Percentiles rank a stretch among this genome's conserved stretches.
These are phyloP conservation scores for Phytophthora syringae DNA, from an alignment of 352 stramenopile species.

Conservation along the genomic window DNA sequence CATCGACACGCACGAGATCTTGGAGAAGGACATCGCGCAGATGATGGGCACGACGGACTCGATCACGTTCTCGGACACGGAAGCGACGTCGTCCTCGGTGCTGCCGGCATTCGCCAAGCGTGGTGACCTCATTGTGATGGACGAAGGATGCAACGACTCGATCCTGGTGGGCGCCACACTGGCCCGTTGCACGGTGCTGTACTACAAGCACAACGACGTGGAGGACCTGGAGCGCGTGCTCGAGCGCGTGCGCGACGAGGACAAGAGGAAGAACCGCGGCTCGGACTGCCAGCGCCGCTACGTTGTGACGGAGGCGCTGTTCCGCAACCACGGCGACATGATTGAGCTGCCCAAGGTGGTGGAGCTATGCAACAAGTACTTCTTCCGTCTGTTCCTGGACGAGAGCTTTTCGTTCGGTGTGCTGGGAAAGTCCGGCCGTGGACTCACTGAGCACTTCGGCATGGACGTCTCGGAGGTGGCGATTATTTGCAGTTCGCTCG, in stretches of 20 bases:
- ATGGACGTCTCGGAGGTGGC: slow-evolving; percentile 86
- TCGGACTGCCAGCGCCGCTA: slow-evolving; percentile 94
- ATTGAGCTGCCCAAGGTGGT: slow-evolving; percentile 94
- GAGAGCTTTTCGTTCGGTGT: slow-evolving; percentile 95
- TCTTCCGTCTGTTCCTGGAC: slow-evolving; percentile 88
- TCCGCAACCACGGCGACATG: slow-evolving; percentile 97
- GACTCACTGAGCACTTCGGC: slow-evolving; percentile 86
- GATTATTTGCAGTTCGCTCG: slow-evolving; percentile 95
- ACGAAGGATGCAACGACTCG: slow-evolving; percentile 96
- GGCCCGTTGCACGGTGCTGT: slow-evolving; percentile 92
- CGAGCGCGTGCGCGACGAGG: slow-evolving; percentile 81
- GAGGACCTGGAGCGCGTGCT: slow-evolving; percentile 95
- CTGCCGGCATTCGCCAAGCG: slow-evolving; percentile 98
- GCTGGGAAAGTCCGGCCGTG: slow-evolving; percentile 90
- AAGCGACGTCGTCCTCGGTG: slow-evolving; percentile 93
- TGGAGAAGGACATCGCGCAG: slow-evolving; percentile 92
- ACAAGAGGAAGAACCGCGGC: slow-evolving; percentile 84
- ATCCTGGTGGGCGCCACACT: slow-evolving; percentile 94
- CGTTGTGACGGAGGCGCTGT: slow-evolving; percentile 98
- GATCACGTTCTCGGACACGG: slow-evolving; percentile 98
- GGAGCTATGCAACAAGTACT: slow-evolving; percentile 91
- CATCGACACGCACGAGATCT: slow-evolving; percentile 90
- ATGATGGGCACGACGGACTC: slow-evolving; percentile 94
- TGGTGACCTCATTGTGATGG: slow-evolving; percentile 96
- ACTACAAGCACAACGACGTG: slow-evolving; percentile 99